These are phyloP conservation scores for Russula compacta DNA, from an alignment of 768 basidiomycete species.

Conservation along the genomic window DNA sequence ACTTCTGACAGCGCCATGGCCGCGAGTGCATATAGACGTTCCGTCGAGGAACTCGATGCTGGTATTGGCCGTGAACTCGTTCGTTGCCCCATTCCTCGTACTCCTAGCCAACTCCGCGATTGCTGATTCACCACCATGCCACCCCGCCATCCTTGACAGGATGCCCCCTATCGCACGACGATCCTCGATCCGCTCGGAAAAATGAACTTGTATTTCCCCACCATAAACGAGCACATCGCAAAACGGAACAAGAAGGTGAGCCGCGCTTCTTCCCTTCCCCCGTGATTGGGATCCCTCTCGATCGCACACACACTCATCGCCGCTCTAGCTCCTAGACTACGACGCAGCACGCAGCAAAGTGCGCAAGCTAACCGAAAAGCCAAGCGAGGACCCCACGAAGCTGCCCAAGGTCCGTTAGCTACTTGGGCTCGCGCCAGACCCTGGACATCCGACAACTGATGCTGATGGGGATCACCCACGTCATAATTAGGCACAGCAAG, in stretches of 20 bases:
- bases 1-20: constrained; percentile 92
- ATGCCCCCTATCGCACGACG: constrained; percentile 88
- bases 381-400: constrained; percentile 86
- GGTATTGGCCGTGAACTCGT: constrained; percentile 82
- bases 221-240: constrained; percentile 85
- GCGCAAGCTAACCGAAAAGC: constrained; percentile 86
- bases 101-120: neutral
- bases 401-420: constrained; percentile 58
- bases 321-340: constrained; percentile 81
- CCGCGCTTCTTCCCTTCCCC: neutral
- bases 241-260: constrained; percentile 95
- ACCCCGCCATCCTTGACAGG: constrained; percentile 37
- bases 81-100: constrained; percentile 24
- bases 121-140: neutral
- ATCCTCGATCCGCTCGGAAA: constrained; percentile 94
- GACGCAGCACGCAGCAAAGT: constrained; percentile 86
- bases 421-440: neutral
- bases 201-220: constrained; percentile 91
- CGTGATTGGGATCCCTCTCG: constrained; percentile 2
- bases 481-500: constrained; percentile 71
- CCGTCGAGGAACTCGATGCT: constrained; percentile 87
- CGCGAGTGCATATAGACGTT: constrained; percentile 90
- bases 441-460: neutral
- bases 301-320: constrained; percentile 5
- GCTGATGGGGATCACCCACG: neutral